Base-by-base conservation (phyloP, 2,329 filamentous ascomycete species). In the Drechslerella dactyloides region DNA sequence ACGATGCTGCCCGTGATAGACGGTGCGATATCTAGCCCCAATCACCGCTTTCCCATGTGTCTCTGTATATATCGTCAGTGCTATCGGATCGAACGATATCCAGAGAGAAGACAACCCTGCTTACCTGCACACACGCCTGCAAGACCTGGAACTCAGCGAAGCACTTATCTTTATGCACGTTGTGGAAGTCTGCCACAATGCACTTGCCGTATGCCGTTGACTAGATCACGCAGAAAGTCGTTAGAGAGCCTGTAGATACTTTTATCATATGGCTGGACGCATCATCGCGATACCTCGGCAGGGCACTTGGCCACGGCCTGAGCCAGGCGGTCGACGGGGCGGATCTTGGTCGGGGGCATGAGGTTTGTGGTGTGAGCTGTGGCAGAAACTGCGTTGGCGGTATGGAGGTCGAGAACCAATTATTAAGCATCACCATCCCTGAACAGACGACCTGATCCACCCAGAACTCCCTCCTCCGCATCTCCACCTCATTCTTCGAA, bases 111-210 rank as follows among this genome's bases (percentile, higher is more conserved):
- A 27, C 19, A 15, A 17, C 8, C n/a, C 24, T 33, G 40, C 17
- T 19, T 58, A 73, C 69, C 57, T 59, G 27, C 7, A 73, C 55
- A 17, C 69, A 73, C 7, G 52, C 35, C 37, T 73, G 62, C 35
- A 73, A 42, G 11, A 57, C 52, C 37, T 63, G 83, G 75, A 97
- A 97, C 78, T 97, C 92, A 63, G 87, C 87, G 3, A 84, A 84
- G 78, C 94, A 97, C 83, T 94, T 93, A 78, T 96, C 91, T 78
- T 96, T 96, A 76, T 93, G 86, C 1, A 96, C 87, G 1, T 91
- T 86, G 78, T 93, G 93, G 81, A 96, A 97, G 78, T 97, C 93
- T 42, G 87, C 86, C 55, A 93, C 85, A 74, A 97, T 88, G 79
- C 93, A 97, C 83, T 93, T 93, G 75, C 93, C 93, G 78, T 97